Conservation (phyloP, 2,329 filamentous ascomycete species). For the Botrytis cinerea region DNA sequence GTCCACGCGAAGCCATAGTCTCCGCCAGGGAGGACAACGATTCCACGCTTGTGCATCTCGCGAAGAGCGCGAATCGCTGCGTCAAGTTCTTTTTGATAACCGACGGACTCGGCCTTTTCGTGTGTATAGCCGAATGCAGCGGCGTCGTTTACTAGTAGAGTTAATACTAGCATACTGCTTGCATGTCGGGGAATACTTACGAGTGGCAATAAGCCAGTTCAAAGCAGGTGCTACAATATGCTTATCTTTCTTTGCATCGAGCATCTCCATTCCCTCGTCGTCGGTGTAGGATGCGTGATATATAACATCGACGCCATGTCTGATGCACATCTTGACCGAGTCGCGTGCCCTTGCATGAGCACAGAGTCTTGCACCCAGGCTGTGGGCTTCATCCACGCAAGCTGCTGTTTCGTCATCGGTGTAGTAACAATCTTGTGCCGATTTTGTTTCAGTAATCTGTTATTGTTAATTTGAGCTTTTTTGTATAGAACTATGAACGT, state of each 20-base stretch:
- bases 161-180: not conserved
- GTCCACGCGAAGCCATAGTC: constrained; percentile 51
- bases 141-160: constrained; percentile 28
- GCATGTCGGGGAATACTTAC: constrained; percentile 2
- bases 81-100: constrained; percentile 48
- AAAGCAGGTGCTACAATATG: constrained; percentile 47
- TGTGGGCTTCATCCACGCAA: constrained; percentile 50
- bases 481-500: too few relatives aligned
- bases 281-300: constrained; percentile 50
- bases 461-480: not conserved
- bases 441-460: constrained; percentile 38
- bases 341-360: constrained; percentile 48
- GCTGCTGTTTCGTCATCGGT: constrained; percentile 48
- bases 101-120: constrained; percentile 47
- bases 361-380: constrained; percentile 44
- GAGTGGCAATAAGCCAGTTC: constrained; percentile 47
- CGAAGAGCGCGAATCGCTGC: constrained; percentile 44
- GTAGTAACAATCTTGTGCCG: constrained; percentile 50
- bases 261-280: constrained; percentile 44
- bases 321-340: constrained; percentile 47
- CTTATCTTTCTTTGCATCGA: constrained; percentile 45
- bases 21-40: constrained; percentile 47
- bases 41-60: constrained; percentile 50
- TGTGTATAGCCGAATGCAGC: constrained; percentile 46
- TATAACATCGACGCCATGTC: constrained; percentile 49